phyloP scores from a whole-genome alignment of 495 filamentous ascomycete species.

The Aspergillus panamensis region DNA sequence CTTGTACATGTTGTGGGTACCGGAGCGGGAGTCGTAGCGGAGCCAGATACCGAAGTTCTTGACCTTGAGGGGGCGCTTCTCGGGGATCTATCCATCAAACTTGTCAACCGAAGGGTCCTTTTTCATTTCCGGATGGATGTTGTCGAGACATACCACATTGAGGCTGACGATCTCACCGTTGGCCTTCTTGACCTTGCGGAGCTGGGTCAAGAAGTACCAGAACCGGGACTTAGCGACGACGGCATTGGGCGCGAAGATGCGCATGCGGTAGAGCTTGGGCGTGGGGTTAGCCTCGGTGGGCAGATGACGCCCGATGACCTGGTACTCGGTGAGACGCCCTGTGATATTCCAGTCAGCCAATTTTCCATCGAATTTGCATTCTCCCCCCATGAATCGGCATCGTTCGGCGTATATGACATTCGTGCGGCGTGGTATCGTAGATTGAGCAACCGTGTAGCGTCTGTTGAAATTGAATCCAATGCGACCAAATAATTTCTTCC shows the following conservation, averaged over 20 bases:
- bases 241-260: conserved; percentile 96
- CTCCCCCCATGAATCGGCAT: conserved; percentile 18
- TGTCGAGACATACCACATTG: conserved; percentile 72
- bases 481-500: conserved; percentile 7
- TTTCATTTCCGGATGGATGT: conserved; percentile 4
- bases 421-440: conserved; percentile 2
- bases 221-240: conserved; percentile 98
- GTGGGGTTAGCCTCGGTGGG: conserved; percentile 91
- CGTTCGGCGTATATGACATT: conserved; percentile 23
- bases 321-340: conserved; percentile 99
- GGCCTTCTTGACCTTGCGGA: conserved; percentile 99
- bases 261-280: conserved; percentile 99
- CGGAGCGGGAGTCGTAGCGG: conserved; percentile 98
- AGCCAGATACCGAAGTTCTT: conserved; percentile 99
- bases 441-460: conserved; percentile 1
- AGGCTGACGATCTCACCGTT: conserved; percentile 97
- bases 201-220: conserved; percentile 99
- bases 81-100: conserved; percentile 65
- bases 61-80: conserved; percentile 98
- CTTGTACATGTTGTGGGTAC: conserved; percentile 99
- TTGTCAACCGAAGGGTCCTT: conserved; percentile 19
- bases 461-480: not conserved
- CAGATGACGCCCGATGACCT: conserved; percentile 99
- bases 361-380: conserved; percentile 8
- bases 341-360: conserved; percentile 38